Evolutionary conservation across 1,284 basidiomycete species (phyloP).

Genomic region (Wallemia mellicola): DNA sequence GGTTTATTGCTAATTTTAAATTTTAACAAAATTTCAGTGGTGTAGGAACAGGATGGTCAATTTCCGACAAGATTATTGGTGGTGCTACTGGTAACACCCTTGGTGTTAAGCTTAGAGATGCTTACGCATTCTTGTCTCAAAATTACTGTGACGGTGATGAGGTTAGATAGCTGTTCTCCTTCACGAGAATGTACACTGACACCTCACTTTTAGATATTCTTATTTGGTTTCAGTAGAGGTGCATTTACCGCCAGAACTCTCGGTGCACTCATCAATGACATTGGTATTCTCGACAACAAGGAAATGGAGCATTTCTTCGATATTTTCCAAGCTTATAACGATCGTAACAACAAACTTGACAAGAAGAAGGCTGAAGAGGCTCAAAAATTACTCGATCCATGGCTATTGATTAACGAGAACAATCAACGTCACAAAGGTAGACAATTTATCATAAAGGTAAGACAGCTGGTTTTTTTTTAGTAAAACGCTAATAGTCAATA

Average conservation of each 20-base stretch:
- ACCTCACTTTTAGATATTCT: neutral
- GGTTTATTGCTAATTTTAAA: neutral
- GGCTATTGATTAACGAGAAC: neutral
- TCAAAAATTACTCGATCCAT: neutral
- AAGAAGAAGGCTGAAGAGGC: neutral
- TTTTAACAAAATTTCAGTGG: neutral
- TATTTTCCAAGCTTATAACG: constrained; percentile 4
- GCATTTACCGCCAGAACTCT: constrained; percentile 5
- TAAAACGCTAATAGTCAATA: no score
- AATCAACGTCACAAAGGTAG: neutral
- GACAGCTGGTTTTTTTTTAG: no score
- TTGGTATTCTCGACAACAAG: constrained; percentile 4
- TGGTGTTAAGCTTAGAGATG: constrained; percentile 5
- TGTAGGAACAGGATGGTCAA: neutral
- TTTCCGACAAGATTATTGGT: neutral
- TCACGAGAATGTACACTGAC: constrained; percentile 1
- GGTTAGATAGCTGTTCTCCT: no score
- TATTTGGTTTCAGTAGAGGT: constrained; percentile 4
- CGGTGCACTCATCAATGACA: constrained; percentile 4
- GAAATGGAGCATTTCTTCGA: constrained; percentile 5
- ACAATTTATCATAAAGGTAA: neutral
- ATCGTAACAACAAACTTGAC: neutral
- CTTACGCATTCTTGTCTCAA: constrained; percentile 5
- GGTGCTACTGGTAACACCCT: constrained; percentile 4
- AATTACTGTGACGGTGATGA: constrained; percentile 5